These are phyloP conservation scores for Tympanopsis confertula DNA, from an alignment of 2,329 filamentous ascomycete species.

Conservation along the genomic window DNA sequence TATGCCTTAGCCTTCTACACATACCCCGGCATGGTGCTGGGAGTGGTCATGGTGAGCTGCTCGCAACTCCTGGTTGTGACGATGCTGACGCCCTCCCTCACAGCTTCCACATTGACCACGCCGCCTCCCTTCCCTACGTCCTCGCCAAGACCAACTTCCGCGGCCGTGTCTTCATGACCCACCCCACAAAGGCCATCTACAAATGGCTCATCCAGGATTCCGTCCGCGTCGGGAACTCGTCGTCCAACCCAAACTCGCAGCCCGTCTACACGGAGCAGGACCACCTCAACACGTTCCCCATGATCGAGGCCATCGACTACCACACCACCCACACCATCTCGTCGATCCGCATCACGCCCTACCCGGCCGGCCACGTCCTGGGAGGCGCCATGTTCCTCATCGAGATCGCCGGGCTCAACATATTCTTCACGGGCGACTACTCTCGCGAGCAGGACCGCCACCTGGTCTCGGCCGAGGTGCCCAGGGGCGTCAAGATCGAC, in stretches of 20 bases:
- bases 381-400: slow-evolving; percentile 97
- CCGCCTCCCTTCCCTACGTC: slow-evolving; percentile 92
- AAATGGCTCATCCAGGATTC: slow-evolving; percentile 99
- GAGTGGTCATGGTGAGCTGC: too few relatives aligned
- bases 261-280: slow-evolving; percentile 91
- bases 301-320: slow-evolving; percentile 96
- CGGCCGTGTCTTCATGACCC: slow-evolving; percentile 96
- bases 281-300: slow-evolving; percentile 81
- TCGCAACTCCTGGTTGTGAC: too few relatives aligned
- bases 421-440: slow-evolving; percentile 96
- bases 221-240: slow-evolving; percentile 71
- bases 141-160: slow-evolving; percentile 96
- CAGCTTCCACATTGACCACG: slow-evolving; percentile 97
- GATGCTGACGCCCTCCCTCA: too few relatives aligned
- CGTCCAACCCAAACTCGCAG: slow-evolving; percentile 52
- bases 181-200: slow-evolving; percentile 98
- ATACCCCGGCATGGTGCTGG: too few relatives aligned
- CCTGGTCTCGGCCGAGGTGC: slow-evolving; percentile 85
- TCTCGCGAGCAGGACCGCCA: slow-evolving; percentile 91
- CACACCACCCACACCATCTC: slow-evolving; percentile 96
- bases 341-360: slow-evolving; percentile 91
- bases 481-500: slow-evolving; percentile 80
- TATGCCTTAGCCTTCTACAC: too few relatives aligned
- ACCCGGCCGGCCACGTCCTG: slow-evolving; percentile 89
- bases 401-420: slow-evolving; percentile 91